phyloP scores from a whole-genome alignment of 306 rosid species.

The Hylodesmum podocarpum region DNA sequence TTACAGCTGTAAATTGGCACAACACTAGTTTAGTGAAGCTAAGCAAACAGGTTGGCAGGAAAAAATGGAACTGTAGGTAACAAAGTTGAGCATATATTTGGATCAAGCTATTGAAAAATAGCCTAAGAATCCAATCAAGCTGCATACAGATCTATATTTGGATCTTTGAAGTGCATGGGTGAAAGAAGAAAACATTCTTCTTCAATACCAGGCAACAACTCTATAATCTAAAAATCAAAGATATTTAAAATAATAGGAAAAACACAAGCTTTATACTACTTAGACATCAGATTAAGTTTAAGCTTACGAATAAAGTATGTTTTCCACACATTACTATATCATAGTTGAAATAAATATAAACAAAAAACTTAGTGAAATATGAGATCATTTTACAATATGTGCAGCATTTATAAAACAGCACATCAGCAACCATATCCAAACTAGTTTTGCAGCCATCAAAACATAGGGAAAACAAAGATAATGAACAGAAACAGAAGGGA shows the following conservation, averaged over 20 bases:
- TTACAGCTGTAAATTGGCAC: conserved; percentile 19
- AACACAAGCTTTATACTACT: background rate
- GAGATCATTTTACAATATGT: background rate
- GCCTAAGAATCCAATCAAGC: background rate
- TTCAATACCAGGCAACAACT: background rate
- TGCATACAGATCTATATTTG: background rate
- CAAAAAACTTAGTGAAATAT: background rate
- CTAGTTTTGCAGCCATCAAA: background rate
- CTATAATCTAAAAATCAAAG: background rate
- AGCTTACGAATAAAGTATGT: background rate
- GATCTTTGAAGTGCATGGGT: conserved; percentile 9
- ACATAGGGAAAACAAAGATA: background rate
- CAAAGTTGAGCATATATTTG: no score
- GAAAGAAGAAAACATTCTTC: background rate
- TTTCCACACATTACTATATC: background rate
- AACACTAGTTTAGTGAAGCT: conserved; percentile 2
- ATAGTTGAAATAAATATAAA: background rate
- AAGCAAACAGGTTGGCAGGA: conserved; percentile 5
- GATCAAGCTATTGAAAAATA: background rate
- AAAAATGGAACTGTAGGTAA: background rate
- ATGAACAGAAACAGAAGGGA: background rate
- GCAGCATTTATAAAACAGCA: conserved; percentile 1
- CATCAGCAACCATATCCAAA: background rate
- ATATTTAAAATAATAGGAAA: background rate
- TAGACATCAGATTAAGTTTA: background rate